Conservation (phyloP, 2,329 filamentous ascomycete genomes). For the Curvularia sp. region DNA sequence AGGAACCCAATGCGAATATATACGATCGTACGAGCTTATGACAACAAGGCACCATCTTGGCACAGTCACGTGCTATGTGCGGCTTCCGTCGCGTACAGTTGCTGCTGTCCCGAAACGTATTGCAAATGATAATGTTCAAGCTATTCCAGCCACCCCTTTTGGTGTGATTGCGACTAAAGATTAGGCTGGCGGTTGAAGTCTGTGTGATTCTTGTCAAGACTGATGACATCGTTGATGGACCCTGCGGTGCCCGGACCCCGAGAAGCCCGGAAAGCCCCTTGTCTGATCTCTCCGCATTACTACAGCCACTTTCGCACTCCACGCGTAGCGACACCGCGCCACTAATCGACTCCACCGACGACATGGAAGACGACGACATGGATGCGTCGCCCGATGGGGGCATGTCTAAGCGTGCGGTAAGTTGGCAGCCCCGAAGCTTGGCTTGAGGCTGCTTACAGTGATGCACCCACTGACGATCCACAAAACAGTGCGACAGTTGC, state of each 20-base stretch:
- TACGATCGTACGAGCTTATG: constrained; percentile 9
- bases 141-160: neutral
- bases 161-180: neutral
- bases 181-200: neutral
- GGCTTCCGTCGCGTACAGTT: neutral
- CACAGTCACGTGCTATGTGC: constrained; percentile 21
- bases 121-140: neutral
- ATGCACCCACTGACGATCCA: constrained; percentile 11
- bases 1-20: constrained; percentile 1
- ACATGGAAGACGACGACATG: constrained; percentile 44
- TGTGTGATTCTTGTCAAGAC: neutral
- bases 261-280: constrained; percentile 28
- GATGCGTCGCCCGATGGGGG: constrained; percentile 38
- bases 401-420: constrained; percentile 43
- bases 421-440: neutral
- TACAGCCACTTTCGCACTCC: constrained; percentile 20
- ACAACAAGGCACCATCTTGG: neutral
- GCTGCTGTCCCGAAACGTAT: neutral
- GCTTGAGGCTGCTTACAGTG: constrained; percentile 2
- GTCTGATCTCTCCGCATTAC: constrained; percentile 18
- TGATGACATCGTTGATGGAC: constrained; percentile 27
- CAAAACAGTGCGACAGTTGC: constrained; percentile 45
- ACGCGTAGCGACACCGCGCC: constrained; percentile 25
- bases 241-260: constrained; percentile 23
- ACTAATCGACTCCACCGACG: constrained; percentile 18